phyloP scores from a whole-genome alignment of 352 stramenopile genomes.

The Lagenidium giganteum region DNA sequence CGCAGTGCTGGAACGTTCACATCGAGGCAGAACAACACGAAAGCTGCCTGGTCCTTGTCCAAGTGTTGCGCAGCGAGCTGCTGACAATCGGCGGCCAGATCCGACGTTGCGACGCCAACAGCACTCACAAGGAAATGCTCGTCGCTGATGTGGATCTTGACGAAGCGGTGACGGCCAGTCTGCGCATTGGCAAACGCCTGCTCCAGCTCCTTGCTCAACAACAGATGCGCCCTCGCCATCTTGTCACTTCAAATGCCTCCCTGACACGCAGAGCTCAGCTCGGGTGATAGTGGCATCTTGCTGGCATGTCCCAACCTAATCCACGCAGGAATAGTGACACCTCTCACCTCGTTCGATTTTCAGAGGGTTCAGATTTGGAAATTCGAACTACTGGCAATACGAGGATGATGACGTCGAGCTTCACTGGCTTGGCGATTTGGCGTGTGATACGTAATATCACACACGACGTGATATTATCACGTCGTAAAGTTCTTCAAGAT shows the following conservation, averaged over 20 bases:
- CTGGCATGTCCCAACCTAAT: no score
- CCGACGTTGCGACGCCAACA: constrained; percentile 21
- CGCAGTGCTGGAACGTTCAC: constrained; percentile 45
- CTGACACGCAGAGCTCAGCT: no score
- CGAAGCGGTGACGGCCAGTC: constrained; percentile 38
- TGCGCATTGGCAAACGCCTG: constrained; percentile 54
- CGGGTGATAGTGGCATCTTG: no score
- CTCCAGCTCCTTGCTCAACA: constrained; percentile 49
- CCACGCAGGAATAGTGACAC: no score
- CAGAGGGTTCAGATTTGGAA: no score
- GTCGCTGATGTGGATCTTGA: constrained; percentile 36
- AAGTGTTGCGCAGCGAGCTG: constrained; percentile 21
- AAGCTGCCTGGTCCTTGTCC: constrained; percentile 29
- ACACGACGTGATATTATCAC: no score
- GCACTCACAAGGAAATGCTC: constrained; percentile 48
- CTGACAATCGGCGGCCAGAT: constrained; percentile 27
- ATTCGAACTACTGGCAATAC: no score
- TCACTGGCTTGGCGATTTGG: no score
- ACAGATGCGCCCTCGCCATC: constrained; percentile 49
- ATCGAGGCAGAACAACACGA: constrained; percentile 56
- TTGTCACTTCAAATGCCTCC: background rate
- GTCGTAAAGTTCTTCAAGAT: no score
- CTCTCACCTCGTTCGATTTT: no score
- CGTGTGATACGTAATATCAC: no score
- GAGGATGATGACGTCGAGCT: no score